Evolutionary conservation across 2,329 filamentous ascomycete genomes (phyloP).

Genomic region (Hymenoscyphus albidus): DNA sequence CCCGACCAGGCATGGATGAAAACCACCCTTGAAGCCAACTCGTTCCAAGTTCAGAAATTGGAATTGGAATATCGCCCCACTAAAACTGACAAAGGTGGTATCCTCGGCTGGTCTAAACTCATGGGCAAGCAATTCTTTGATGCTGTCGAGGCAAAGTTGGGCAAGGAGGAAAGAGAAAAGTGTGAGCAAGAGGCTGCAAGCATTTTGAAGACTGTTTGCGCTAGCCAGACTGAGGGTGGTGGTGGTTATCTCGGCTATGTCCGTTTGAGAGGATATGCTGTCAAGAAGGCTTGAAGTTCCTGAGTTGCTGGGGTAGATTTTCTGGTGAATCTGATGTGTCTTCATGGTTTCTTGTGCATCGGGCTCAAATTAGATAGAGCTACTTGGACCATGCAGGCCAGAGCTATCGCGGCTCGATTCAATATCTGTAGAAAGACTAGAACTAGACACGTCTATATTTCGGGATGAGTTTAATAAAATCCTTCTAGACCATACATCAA

Average conservation of each 20-base stretch:
- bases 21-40: slow-evolving; percentile 39
- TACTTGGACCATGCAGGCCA: not conserved
- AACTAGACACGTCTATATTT: not conserved
- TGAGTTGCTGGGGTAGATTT: not conserved
- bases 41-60: slow-evolving; percentile 40
- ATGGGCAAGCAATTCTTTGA: slow-evolving; percentile 60
- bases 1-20: slow-evolving; percentile 59
- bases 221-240: slow-evolving; percentile 48
- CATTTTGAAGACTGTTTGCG: slow-evolving; percentile 52
- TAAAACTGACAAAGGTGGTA: slow-evolving; percentile 51
- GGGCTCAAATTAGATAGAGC: no score
- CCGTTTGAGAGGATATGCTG: slow-evolving; percentile 46
- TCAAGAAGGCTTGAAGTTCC: slow-evolving; percentile 34
- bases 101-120: slow-evolving; percentile 63
- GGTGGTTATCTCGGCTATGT: slow-evolving; percentile 54
- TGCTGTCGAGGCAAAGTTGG: slow-evolving; percentile 41
- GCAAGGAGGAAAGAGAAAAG: slow-evolving; percentile 47
- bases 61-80: slow-evolving; percentile 66
- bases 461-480: not conserved
- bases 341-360: no score
- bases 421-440: not conserved
- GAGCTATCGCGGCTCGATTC: not conserved
- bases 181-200: slow-evolving; percentile 52
- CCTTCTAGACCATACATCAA: not conserved
- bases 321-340: not conserved